Evolutionary conservation across 1,284 basidiomycete genomes (phyloP), one percentile per base, ranked within the genome.

Genomic region (Waitea zeae): DNA sequence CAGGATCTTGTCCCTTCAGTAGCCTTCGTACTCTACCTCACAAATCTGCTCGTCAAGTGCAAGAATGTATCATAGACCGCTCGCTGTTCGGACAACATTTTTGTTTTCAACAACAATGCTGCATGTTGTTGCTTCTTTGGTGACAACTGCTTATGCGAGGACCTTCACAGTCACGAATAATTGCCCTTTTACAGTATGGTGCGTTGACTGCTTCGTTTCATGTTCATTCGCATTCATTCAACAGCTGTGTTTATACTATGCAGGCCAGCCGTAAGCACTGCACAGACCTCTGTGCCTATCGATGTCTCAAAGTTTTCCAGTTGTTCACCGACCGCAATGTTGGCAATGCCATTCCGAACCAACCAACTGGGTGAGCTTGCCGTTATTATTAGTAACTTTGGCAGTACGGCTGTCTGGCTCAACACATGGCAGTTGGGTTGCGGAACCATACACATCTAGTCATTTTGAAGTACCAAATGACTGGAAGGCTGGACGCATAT

Each of bases 161-260:
- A 58, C 56, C n/a, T 54, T 63, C 38, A 61, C 56, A 7, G 52
- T 48, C 17, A 13, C 31, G 28, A 49, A 50, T 31, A 37, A 28
- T 4, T 48, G 46, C 31, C 41, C 38, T 9, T 42, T 44, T 31
- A 44, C 44, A 4, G 44, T 49, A 20, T 47, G 58, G 62, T 64
- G 26, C 48, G 55, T 41, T n/a, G n/a, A 11, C 37, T 12, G 12
- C 11, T n/a, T 17, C 18, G 24, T 14, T n/a, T 26, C 13, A 6
- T 26, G 22, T 13, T 6, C 18, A 15, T 12, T 36, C 13, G 15
- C 20, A 5, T n/a, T 3, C 17, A 17, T 3, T 22, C 15, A 19
- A 31, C 17, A 22, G 13, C 11, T 12, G 27, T 12, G 14, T 17
- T 5, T 17, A 24, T 17, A n/a, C 34, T 17, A 17, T 9, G 6